Evolutionary conservation across 352 stramenopile species (phyloP).

Genomic region (Phytophthora cactorum): DNA sequence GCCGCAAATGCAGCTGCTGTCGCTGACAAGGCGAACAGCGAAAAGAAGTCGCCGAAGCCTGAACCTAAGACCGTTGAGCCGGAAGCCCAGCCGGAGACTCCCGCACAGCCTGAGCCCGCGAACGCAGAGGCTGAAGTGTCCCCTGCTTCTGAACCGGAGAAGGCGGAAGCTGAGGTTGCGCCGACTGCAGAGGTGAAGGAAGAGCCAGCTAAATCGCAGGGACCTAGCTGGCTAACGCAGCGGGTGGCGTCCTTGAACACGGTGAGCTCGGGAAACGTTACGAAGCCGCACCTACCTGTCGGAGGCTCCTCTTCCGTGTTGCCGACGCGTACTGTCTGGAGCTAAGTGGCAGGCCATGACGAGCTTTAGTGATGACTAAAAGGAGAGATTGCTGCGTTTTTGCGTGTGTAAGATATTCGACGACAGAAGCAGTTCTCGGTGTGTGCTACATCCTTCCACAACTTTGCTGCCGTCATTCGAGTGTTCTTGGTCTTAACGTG

Average conservation of each 20-base stretch:
- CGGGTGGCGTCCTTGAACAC: constrained; percentile 38
- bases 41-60: constrained; percentile 22
- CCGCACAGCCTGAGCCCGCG: constrained; percentile 13
- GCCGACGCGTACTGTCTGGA: constrained; percentile 66
- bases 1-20: constrained; percentile 39
- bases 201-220: constrained; percentile 25
- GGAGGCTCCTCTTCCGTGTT: constrained; percentile 37
- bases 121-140: constrained; percentile 15
- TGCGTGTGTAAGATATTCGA: constrained; percentile 44
- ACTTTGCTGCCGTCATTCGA: constrained; percentile 21
- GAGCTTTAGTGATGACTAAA: constrained; percentile 4
- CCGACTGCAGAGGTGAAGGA: constrained; percentile 25
- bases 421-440: constrained; percentile 28
- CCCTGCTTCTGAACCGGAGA: constrained; percentile 23
- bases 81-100: constrained; percentile 15
- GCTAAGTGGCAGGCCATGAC: constrained; percentile 35
- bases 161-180: constrained; percentile 11
- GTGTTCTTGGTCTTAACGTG: constrained; percentile 10
- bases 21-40: constrained; percentile 32
- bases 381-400: constrained; percentile 28
- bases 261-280: constrained; percentile 16
- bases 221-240: constrained; percentile 34
- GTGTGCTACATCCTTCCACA: constrained; percentile 26
- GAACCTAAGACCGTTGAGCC: constrained; percentile 19
- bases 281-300: constrained; percentile 32